phyloP scores from a whole-genome alignment of 2,329 filamentous ascomycete genomes.

The Camillea tinctor region DNA sequence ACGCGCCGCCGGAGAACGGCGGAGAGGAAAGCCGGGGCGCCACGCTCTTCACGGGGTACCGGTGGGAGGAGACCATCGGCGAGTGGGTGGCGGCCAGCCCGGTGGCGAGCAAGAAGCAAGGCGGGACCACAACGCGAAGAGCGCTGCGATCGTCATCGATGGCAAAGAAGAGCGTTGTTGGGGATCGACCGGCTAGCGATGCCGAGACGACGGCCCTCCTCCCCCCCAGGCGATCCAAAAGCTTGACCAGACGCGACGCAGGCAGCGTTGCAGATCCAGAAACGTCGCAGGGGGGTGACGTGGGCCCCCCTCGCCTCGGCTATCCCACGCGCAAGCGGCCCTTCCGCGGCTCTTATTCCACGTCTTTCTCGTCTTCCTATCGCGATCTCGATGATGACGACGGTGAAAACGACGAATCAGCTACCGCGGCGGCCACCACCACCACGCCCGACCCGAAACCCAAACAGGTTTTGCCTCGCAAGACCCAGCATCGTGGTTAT shows the following conservation, averaged over 20 bases:
- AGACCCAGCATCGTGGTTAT: not conserved
- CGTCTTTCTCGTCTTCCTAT: not conserved
- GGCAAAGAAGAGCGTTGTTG: constrained; percentile 1
- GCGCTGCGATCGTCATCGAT: constrained; percentile 17
- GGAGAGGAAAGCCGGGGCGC: not conserved
- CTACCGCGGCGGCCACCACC: not conserved
- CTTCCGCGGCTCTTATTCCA: not conserved
- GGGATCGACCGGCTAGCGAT: not conserved
- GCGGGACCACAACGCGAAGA: constrained; percentile 22
- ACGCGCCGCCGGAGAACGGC: constrained; percentile 2
- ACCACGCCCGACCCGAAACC: not conserved
- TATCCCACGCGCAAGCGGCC: not conserved
- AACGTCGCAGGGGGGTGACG: constrained; percentile 5
- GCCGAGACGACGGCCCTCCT: not conserved
- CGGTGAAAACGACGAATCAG: not conserved
- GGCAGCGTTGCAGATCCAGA: constrained; percentile 16
- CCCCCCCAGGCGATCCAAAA: constrained; percentile 5
- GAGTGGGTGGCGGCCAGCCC: constrained; percentile 56
- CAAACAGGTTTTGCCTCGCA: not conserved
- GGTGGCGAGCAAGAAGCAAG: constrained; percentile 22
- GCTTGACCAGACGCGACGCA: constrained; percentile 12
- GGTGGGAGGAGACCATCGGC: constrained; percentile 56
- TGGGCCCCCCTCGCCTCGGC: constrained; percentile 2
- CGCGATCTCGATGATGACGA: not conserved
- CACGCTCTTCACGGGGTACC: constrained; percentile 35